A percentile compares a stretch with the other conserved stretches of the same genome.
Evolutionary conservation across 192 early-diverging fungal genomes (phyloP).

Genomic region (Coemansia sp.): DNA sequence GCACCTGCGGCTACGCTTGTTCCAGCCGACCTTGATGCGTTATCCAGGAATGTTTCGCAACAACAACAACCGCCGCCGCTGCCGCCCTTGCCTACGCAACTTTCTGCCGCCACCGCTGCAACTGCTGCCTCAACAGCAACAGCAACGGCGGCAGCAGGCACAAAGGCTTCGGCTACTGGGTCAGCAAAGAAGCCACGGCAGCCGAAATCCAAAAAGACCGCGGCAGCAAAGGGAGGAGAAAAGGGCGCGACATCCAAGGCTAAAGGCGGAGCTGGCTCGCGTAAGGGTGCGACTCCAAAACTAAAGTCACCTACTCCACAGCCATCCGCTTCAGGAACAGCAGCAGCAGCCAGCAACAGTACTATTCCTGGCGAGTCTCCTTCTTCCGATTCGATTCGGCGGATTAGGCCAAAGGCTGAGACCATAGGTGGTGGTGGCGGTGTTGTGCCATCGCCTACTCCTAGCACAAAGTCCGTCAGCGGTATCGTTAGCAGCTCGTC

Average conservation of each 20-base stretch:
- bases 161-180: slow-evolving; percentile 29
- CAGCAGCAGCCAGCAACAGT: background rate
- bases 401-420: slow-evolving; percentile 44
- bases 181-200: slow-evolving; percentile 40
- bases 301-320: slow-evolving; percentile 52
- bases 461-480: slow-evolving; percentile 32
- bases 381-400: slow-evolving; percentile 19
- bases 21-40: slow-evolving; percentile 41
- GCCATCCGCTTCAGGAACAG: background rate
- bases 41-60: slow-evolving; percentile 10
- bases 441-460: slow-evolving; percentile 35
- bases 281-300: slow-evolving; percentile 44
- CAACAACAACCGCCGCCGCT: slow-evolving; percentile 1
- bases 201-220: slow-evolving; percentile 39
- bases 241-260: background rate
- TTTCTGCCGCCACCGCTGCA: too few species aligned
- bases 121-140: background rate
- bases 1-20: slow-evolving; percentile 27
- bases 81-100: too few species aligned
- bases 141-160: background rate
- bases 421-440: background rate
- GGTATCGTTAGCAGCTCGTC: background rate
- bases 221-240: slow-evolving; percentile 21
- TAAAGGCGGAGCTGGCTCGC: slow-evolving; percentile 24
- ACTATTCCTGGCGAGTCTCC: slow-evolving; percentile 14